Conservation (phyloP, 176 grass and related monocot genomes). For the Cenchrus purpureus region DNA sequence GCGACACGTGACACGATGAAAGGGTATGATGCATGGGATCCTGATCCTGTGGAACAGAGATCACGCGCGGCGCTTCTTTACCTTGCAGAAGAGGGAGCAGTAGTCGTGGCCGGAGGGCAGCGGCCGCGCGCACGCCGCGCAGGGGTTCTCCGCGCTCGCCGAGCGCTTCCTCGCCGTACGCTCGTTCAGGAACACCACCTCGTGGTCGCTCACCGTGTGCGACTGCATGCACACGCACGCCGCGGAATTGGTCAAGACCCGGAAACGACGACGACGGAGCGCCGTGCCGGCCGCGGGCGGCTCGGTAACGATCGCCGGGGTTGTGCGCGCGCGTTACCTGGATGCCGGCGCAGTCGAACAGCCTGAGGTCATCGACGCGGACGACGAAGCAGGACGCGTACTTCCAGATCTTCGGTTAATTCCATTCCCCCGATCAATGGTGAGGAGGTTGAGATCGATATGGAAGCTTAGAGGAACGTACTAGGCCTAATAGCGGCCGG, state of each 20-base stretch:
- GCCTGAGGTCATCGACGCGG: constrained; percentile 50
- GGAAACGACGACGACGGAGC: neutral
- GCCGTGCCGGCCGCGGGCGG: neutral
- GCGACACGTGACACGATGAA: neutral
- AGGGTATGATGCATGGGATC: too few relatives aligned
- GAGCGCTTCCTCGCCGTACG: constrained; percentile 54
- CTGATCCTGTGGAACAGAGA: too few relatives aligned
- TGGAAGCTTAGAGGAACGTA: too few relatives aligned
- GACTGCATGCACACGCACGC: constrained; percentile 36
- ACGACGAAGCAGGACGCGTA: constrained; percentile 60
- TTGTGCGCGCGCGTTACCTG: constrained; percentile 30
- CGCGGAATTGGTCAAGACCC: neutral
- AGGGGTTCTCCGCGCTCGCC: constrained; percentile 39
- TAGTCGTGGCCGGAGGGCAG: constrained; percentile 34
- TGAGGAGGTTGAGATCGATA: neutral
- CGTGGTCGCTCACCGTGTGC: constrained; percentile 55
- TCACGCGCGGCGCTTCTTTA: neutral
- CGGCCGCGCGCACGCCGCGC: constrained; percentile 42
- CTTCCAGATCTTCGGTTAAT: constrained; percentile 49
- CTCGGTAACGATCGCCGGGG: neutral
- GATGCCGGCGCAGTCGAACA: constrained; percentile 53
- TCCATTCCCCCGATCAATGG: neutral
- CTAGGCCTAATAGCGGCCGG: too few relatives aligned
- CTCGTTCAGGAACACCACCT: constrained; percentile 67
- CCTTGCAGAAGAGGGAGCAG: constrained; percentile 58